These are phyloP conservation scores for Fusarium metavorans DNA, from an alignment of 2,329 filamentous ascomycete genomes.

Conservation along the genomic window DNA sequence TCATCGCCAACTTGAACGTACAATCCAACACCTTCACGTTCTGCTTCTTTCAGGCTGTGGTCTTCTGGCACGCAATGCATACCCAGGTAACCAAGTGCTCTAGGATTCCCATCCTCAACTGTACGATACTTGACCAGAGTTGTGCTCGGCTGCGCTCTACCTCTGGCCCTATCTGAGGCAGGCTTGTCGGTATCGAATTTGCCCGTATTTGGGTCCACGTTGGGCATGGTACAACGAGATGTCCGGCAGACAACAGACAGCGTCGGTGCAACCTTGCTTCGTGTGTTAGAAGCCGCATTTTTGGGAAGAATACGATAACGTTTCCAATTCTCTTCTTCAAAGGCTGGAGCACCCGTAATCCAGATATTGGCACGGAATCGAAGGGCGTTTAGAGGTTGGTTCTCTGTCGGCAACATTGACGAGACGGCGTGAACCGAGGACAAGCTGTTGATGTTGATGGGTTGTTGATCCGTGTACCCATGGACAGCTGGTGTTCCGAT, in stretches of 20 bases:
- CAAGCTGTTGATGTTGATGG: conserved; percentile 31
- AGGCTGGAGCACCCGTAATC: conserved; percentile 28
- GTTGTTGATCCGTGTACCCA: conserved; percentile 38
- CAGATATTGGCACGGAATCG: conserved; percentile 36
- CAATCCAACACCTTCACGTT: not conserved
- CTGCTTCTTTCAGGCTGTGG: conserved; percentile 18
- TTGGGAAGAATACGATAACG: conserved; percentile 16
- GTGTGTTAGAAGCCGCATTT: too few relatives aligned
- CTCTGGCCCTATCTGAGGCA: conserved; percentile 20
- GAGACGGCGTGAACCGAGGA: conserved; percentile 34
- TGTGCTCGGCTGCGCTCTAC: conserved; percentile 44
- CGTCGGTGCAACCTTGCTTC: not conserved
- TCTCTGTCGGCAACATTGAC: conserved; percentile 15
- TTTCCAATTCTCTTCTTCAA: conserved; percentile 33
- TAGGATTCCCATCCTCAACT: conserved; percentile 42
- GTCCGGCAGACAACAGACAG: conserved; percentile 35
- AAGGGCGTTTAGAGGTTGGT: conserved; percentile 34
- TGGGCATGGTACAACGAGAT: conserved; percentile 34
- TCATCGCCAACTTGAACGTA: conserved; percentile 44
- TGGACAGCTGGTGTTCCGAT: conserved; percentile 31
- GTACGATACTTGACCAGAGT: conserved; percentile 39
- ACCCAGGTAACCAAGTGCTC: conserved; percentile 45
- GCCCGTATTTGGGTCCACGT: conserved; percentile 27
- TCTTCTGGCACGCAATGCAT: conserved; percentile 49
- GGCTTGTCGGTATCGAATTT: conserved; percentile 18